Evolutionary conservation across 192 early-diverging fungal species (phyloP), one percentile per base, ranked within the genome.

Genomic region (Rhizophagus sp.): DNA sequence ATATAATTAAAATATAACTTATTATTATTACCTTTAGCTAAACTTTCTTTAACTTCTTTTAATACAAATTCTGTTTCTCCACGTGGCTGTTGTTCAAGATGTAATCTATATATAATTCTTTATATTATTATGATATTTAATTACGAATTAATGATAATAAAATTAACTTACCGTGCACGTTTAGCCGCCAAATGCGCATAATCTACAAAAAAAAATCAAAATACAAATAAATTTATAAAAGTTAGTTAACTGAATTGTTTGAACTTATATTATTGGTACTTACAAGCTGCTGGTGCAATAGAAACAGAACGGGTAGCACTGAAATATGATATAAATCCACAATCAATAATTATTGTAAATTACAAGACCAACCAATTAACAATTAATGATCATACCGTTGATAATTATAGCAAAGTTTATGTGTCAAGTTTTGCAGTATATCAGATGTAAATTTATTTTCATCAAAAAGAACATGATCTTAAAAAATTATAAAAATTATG

Each of bases 171-270:
- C 70, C 95, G 89, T 0, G 96, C 96, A 25, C 94, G 87, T 27
- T 89, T 90, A n/a, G 95, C 94, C 1, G 96, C 91, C n/a, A 96
- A 84, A 83, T 97, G 93, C n/a, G 96, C 96, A 81, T 98, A 97
- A 88, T 97, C 71, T 73, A 36, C 25, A n/a, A 36, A 19, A 69
- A 69, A 30, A 30, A 30, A 30, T 0, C 1, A 30, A n/a, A n/a
- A 50, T 9, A 91, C 89, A 24, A 49, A 49, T 9, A n/a, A 33
- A 69, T n/a, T 8, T 6, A 34, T 39, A 1, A 44, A 36, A 68
- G 5, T 49, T 49, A 27, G 2, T 11, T 50, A 73, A 50, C 30
- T 50, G 11, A 73, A 1, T 25, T 25, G 22, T 10, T 12, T 4
- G 27, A 73, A 15, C 3, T 17, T 25, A 73, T 17, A 47, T 33